These are phyloP conservation scores for Sporisorium exsertum DNA, from an alignment of 1,284 basidiomycete genomes.

Conservation along the genomic window DNA sequence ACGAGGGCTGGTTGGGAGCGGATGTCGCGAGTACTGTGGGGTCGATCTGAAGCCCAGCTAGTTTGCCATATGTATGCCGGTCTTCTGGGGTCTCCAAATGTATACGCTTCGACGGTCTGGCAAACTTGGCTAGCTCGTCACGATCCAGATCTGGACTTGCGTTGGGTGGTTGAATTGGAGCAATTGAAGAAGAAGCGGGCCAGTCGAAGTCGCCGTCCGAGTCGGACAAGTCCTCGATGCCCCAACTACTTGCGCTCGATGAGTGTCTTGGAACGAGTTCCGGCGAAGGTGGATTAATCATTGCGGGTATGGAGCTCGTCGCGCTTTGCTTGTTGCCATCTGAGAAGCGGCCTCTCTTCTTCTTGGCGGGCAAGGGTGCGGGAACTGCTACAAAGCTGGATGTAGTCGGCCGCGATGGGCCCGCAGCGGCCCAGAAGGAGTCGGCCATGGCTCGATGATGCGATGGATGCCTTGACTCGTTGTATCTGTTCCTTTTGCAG, in stretches of 20 bases:
- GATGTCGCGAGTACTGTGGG: slow-evolving; percentile 9
- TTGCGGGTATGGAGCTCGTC: slow-evolving; percentile 26
- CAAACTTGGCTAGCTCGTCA: slow-evolving; percentile 42
- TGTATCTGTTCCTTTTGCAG: not conserved
- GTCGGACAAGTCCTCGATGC: slow-evolving; percentile 46
- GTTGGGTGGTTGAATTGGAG: not conserved
- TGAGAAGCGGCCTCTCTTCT: slow-evolving; percentile 41
- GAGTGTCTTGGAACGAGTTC: slow-evolving; percentile 42
- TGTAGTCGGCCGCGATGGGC: slow-evolving; percentile 32
- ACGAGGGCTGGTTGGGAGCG: slow-evolving; percentile 9
- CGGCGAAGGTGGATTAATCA: slow-evolving; percentile 40
- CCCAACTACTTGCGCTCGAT: slow-evolving; percentile 49
- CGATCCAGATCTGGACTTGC: slow-evolving; percentile 29
- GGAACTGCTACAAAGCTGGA: slow-evolving; percentile 24
- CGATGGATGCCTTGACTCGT: not conserved
- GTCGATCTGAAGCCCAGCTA: slow-evolving; percentile 46
- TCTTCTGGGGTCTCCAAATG: slow-evolving; percentile 46
- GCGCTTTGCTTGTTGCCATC: slow-evolving; percentile 11
- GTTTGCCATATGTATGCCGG: slow-evolving; percentile 41
- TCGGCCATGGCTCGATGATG: slow-evolving; percentile 15
- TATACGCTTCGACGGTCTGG: slow-evolving; percentile 32
- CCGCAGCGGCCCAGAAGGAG: slow-evolving; percentile 31
- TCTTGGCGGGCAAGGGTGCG: slow-evolving; percentile 15
- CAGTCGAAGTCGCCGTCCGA: slow-evolving; percentile 51
- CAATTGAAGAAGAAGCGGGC: slow-evolving; percentile 8